Conservation (phyloP, 352 stramenopile genomes). For the Phytophthora sansomeana region DNA sequence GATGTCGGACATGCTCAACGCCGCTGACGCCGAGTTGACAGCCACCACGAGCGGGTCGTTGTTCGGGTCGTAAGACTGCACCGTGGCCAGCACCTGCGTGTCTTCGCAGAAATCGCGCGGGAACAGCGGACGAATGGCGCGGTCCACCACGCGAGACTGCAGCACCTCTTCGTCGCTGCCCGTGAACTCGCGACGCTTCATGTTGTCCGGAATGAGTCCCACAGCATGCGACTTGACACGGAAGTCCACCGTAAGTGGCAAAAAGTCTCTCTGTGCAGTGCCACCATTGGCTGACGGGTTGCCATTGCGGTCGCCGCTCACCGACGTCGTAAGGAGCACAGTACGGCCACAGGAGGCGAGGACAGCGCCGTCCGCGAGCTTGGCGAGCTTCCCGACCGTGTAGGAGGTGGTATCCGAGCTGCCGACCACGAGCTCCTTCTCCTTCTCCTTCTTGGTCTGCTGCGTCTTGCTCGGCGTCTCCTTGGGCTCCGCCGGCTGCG, state of each 20-base stretch:
- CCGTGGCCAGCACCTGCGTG: constrained; percentile 94
- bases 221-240: constrained; percentile 90
- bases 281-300: constrained; percentile 36
- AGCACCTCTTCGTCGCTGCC: constrained; percentile 96
- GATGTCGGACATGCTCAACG: constrained; percentile 86
- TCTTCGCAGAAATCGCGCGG: constrained; percentile 95
- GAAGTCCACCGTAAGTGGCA: constrained; percentile 95
- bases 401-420: constrained; percentile 66
- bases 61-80: constrained; percentile 87
- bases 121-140: constrained; percentile 95
- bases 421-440: constrained; percentile 47
- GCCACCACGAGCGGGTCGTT: constrained; percentile 91
- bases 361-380: constrained; percentile 86
- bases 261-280: constrained; percentile 60
- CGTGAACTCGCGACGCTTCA: constrained; percentile 88
- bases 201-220: constrained; percentile 89
- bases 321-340: constrained; percentile 88
- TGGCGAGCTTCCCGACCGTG: constrained; percentile 81
- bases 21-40: constrained; percentile 90
- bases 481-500: constrained; percentile 11
- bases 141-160: constrained; percentile 96
- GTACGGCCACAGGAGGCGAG: constrained; percentile 85
- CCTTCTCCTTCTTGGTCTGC: constrained; percentile 21
- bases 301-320: constrained; percentile 61
- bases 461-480: constrained; percentile 14